phyloP scores from a whole-genome alignment of 2,329 filamentous ascomycete species.

The Emericellopsis cladophorae region DNA sequence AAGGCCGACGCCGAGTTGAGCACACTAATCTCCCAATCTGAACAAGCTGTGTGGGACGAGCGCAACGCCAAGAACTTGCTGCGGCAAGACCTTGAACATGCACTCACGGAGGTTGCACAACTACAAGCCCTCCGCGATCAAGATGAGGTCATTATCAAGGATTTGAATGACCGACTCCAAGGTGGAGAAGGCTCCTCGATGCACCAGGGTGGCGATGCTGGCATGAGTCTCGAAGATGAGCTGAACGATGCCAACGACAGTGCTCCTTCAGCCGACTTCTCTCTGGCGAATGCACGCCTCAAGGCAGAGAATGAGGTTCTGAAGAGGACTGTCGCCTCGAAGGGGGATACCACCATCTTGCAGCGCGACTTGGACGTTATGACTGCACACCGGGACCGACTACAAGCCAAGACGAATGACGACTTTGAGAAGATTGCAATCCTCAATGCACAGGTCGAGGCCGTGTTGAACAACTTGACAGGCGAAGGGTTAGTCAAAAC shows the following conservation, averaged over 20 bases:
- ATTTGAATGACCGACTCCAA: slow-evolving; percentile 47
- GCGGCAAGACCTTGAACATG: slow-evolving; percentile 26
- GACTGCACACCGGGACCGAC: slow-evolving; percentile 32
- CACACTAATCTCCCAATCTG: slow-evolving; percentile 26
- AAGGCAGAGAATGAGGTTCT: slow-evolving; percentile 50
- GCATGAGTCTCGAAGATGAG: slow-evolving; percentile 45
- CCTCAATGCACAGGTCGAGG: slow-evolving; percentile 43
- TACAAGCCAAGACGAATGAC: slow-evolving; percentile 43
- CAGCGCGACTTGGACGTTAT: slow-evolving; percentile 43
- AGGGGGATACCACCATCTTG: slow-evolving; percentile 40
- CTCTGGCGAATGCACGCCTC: slow-evolving; percentile 40
- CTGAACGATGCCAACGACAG: slow-evolving; percentile 35
- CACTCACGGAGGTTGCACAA: slow-evolving; percentile 31
- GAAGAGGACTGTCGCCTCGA: slow-evolving; percentile 38
- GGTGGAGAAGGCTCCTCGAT: slow-evolving; percentile 13
- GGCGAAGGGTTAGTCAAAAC: slow-evolving; percentile 41
- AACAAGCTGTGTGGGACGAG: slow-evolving; percentile 28
- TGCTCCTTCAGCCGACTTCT: slow-evolving; percentile 21
- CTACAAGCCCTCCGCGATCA: slow-evolving; percentile 31
- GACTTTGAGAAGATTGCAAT: slow-evolving; percentile 46
- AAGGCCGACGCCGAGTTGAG: slow-evolving; percentile 25
- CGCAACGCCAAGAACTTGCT: slow-evolving; percentile 31
- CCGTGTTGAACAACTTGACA: slow-evolving; percentile 36
- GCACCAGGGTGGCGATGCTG: slow-evolving; percentile 4
- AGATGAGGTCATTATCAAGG: slow-evolving; percentile 41